A percentile compares a stretch with the other conserved stretches of the same genome.
phyloP scores from a whole-genome alignment of 73 alveolate genomes.

The Paramecium tetraurelia region DNA sequence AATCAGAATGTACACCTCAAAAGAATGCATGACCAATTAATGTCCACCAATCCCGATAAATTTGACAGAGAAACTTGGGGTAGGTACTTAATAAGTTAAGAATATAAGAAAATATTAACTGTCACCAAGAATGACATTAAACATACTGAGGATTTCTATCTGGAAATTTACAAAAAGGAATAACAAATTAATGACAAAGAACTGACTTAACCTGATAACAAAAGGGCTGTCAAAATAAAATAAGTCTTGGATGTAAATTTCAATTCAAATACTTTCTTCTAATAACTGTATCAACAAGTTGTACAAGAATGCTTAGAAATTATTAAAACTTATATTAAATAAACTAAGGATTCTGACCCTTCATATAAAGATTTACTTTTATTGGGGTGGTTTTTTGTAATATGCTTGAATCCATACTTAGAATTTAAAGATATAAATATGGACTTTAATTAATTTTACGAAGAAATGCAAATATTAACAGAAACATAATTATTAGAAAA shows the following conservation, averaged over 20 bases:
- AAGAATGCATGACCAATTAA: constrained; percentile 50
- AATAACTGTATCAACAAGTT: not conserved
- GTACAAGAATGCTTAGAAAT: not conserved
- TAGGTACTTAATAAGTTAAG: constrained; percentile 5
- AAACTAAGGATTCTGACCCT: not conserved
- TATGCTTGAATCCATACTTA: constrained; percentile 14
- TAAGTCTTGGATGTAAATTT: constrained; percentile 6
- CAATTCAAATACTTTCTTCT: not conserved
- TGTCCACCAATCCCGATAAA: constrained; percentile 36
- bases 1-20: constrained; percentile 52
- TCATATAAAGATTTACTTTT: constrained; percentile 9
- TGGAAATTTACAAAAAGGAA: constrained; percentile 12
- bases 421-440: constrained; percentile 34
- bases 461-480: not conserved
- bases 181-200: not conserved
- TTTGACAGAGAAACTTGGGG: constrained; percentile 46
- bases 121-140: constrained; percentile 29
- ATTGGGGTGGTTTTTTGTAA: constrained; percentile 35
- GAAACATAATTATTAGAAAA: not conserved
- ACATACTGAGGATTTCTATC: constrained; percentile 42
- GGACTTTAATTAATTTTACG: constrained; percentile 6
- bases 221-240: not conserved
- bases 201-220: not conserved
- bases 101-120: not conserved
- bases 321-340: not conserved